Conservation (phyloP, 805 yeast species). For the Gaillardinia entomophila region DNA sequence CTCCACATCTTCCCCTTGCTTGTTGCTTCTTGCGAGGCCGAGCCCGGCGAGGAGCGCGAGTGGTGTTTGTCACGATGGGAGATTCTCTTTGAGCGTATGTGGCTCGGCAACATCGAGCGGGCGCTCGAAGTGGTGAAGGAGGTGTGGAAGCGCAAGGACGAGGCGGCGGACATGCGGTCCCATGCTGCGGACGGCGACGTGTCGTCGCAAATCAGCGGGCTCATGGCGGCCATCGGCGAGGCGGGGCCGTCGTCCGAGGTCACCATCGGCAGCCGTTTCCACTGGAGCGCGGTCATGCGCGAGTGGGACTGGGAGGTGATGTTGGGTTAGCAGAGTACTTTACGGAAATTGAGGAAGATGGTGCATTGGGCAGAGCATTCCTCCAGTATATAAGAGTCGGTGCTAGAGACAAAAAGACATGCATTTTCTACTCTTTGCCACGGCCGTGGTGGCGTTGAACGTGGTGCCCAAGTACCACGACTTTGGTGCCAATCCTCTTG, state of each 20-base stretch:
- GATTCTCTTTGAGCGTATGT: slow-evolving; percentile 44
- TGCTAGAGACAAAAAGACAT: too few species aligned
- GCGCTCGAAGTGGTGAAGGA: slow-evolving; percentile 66
- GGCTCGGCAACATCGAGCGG: slow-evolving; percentile 63
- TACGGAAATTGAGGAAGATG: too few species aligned
- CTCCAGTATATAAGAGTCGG: too few species aligned
- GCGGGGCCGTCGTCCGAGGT: slow-evolving; percentile 26
- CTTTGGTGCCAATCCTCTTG: slow-evolving; percentile 1
- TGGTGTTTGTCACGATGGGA: slow-evolving; percentile 61
- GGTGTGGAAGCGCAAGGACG: slow-evolving; percentile 63
- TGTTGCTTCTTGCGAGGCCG: slow-evolving; percentile 62
- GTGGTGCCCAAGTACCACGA: not conserved
- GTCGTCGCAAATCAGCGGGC: slow-evolving; percentile 31
- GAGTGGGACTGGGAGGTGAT: slow-evolving; percentile 77
- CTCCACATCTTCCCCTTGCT: slow-evolving; percentile 63
- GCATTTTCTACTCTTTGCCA: too few species aligned
- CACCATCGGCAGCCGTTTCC: slow-evolving; percentile 41
- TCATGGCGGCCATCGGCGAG: slow-evolving; percentile 32
- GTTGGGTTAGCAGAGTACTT: too few species aligned
- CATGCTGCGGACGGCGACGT: slow-evolving; percentile 1
- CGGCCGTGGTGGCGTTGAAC: not conserved
- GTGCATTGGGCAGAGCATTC: too few species aligned
- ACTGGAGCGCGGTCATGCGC: slow-evolving; percentile 66
- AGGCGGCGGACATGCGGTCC: slow-evolving; percentile 17
- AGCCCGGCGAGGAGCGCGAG: slow-evolving; percentile 49